phyloP scores from a whole-genome alignment of 352 stramenopile genomes.

The Phytophthora crassamura region DNA sequence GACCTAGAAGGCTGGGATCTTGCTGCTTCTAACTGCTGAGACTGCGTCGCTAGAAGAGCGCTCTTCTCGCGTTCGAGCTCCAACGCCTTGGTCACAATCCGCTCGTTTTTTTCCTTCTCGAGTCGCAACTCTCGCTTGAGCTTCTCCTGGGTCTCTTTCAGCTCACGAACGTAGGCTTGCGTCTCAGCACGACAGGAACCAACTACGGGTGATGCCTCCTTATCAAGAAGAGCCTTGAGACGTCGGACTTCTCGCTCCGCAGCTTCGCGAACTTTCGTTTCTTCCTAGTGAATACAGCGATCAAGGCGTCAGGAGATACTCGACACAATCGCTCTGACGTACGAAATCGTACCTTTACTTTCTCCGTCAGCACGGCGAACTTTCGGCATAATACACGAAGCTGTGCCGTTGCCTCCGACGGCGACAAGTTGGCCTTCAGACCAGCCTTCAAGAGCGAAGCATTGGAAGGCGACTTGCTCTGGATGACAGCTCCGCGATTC shows the following conservation, averaged over 20 bases:
- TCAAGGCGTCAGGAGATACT: background rate
- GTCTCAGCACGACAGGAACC: constrained; percentile 63
- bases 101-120: constrained; percentile 83
- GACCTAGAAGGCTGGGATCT: constrained; percentile 4
- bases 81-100: constrained; percentile 66
- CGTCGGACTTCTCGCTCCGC: constrained; percentile 77
- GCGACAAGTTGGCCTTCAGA: constrained; percentile 67
- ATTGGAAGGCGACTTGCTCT: constrained; percentile 51
- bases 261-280: constrained; percentile 75
- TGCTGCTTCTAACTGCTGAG: constrained; percentile 18
- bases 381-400: constrained; percentile 85
- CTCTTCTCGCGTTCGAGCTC: constrained; percentile 80
- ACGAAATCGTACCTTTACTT: constrained; percentile 69
- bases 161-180: constrained; percentile 67
- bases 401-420: constrained; percentile 73
- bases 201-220: constrained; percentile 55
- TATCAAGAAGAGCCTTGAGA: constrained; percentile 70
- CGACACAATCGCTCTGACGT: background rate
- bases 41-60: constrained; percentile 38
- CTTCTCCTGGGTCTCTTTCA: constrained; percentile 67
- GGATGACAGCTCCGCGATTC: constrained; percentile 32
- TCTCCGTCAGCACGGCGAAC: constrained; percentile 82
- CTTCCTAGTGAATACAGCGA: constrained; percentile 49
- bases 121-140: constrained; percentile 67
- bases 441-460: constrained; percentile 55